These are phyloP conservation scores for Trypanosoma conorhini DNA, from an alignment of 208 protist genomes.

Conservation along the genomic window DNA sequence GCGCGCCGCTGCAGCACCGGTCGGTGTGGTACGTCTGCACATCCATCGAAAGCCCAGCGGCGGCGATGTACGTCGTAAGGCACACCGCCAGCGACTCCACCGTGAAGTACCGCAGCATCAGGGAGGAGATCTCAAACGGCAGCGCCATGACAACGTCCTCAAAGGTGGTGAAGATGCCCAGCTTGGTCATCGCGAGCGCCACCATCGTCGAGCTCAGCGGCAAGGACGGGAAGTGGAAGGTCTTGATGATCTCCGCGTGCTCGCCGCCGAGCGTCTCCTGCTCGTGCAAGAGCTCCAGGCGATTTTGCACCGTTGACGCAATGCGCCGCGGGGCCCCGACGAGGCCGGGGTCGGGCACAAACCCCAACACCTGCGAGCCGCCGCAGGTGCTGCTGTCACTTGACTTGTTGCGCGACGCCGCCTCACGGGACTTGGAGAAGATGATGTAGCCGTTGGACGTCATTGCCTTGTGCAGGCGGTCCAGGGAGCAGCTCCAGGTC, in stretches of 20 bases:
- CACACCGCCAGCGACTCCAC: conserved; percentile 78
- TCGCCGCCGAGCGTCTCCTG: conserved; percentile 35
- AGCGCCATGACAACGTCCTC: conserved; percentile 77
- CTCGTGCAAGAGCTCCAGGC: conserved; percentile 59
- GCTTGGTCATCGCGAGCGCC: conserved; percentile 62
- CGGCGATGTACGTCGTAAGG: conserved; percentile 58
- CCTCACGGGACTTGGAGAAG: conserved; percentile 54
- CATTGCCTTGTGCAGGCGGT: conserved; percentile 88
- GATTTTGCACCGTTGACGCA: conserved; percentile 60
- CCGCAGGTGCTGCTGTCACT: conserved; percentile 24
- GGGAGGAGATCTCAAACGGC: conserved; percentile 73
- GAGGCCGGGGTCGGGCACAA: conserved; percentile 18
- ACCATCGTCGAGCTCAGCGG: conserved; percentile 82
- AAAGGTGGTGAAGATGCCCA: conserved; percentile 65
- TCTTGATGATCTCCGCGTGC: conserved; percentile 31
- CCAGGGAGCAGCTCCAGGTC: conserved; percentile 81
- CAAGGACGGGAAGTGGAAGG: conserved; percentile 62
- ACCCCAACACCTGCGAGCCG: conserved; percentile 21
- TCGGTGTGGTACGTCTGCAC: conserved; percentile 67
- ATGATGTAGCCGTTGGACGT: conserved; percentile 87
- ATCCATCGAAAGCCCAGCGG: conserved; percentile 33
- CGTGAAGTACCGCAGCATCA: conserved; percentile 77
- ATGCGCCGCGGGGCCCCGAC: conserved; percentile 61
- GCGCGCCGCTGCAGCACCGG: conserved; percentile 27
- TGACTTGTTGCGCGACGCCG: conserved; percentile 20